Evolutionary conservation across 345 rosid species (phyloP).

Genomic region (Eutrema japonicum): DNA sequence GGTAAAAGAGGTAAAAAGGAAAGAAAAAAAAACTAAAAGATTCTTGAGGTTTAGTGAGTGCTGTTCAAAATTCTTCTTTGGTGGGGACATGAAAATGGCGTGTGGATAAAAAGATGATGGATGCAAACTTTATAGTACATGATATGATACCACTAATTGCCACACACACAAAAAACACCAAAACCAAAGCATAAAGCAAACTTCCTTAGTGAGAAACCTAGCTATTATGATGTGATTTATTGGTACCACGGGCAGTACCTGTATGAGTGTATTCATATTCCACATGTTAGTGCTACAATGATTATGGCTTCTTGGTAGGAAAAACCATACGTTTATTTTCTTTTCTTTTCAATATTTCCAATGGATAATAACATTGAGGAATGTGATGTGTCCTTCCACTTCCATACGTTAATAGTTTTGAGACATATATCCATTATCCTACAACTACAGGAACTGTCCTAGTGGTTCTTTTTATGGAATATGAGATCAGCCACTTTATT

Average conservation of each 20-base stretch:
- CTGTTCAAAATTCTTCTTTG: constrained; percentile 31
- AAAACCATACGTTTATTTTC: background rate
- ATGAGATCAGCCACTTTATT: constrained; percentile 35
- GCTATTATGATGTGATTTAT: constrained; percentile 6
- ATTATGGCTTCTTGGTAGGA: constrained; percentile 22
- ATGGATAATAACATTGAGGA: constrained; percentile 22
- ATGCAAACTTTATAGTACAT: constrained; percentile 37
- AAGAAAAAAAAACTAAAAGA: constrained; percentile 24
- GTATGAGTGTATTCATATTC: constrained; percentile 13
- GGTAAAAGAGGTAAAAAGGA: constrained; percentile 19
- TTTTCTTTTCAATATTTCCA: background rate
- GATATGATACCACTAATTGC: constrained; percentile 39
- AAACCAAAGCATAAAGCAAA: constrained; percentile 24
- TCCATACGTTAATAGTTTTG: constrained; percentile 20
- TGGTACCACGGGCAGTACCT: constrained; percentile 47
- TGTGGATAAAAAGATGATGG: constrained; percentile 42
- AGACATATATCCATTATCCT: constrained; percentile 25
- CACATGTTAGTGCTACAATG: constrained; percentile 34
- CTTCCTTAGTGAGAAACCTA: constrained; percentile 24
- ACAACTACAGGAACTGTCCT: constrained; percentile 34
- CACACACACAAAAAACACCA: background rate
- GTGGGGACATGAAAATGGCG: constrained; percentile 39
- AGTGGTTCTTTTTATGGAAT: constrained; percentile 37
- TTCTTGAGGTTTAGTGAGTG: constrained; percentile 41
- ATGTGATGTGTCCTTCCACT: constrained; percentile 37